Percentiles rank a stretch among this genome's conserved stretches.
Conservation (phyloP, 257 asterid genomes). For the Salvia hispanica region DNA sequence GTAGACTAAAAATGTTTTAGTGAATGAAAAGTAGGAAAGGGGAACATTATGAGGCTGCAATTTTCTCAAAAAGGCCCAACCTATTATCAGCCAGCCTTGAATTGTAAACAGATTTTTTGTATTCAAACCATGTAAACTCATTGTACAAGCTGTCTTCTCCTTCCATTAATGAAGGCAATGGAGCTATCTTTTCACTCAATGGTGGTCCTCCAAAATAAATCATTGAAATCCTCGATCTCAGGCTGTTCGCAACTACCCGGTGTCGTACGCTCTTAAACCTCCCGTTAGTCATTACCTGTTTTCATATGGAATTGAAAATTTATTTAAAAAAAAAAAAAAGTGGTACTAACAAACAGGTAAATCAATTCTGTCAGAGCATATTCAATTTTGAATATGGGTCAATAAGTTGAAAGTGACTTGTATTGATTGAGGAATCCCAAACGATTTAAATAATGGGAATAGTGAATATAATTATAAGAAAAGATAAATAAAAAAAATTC, state of each 20-base stretch:
- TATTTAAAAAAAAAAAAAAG: too few species aligned
- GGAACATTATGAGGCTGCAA: constrained; percentile 47
- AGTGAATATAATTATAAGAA: too few species aligned
- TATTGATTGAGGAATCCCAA: background rate
- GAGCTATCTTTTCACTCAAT: constrained; percentile 63
- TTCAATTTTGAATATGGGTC: background rate
- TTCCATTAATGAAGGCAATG: constrained; percentile 54
- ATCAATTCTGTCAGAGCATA: background rate
- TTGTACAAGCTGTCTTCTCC: constrained; percentile 66
- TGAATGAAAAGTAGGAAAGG: too few species aligned
- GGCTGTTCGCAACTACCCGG: constrained; percentile 53
- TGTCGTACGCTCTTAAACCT: constrained; percentile 60
- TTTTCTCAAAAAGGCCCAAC: constrained; percentile 58
- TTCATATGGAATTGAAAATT: background rate
- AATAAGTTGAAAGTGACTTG: constrained; percentile 2
- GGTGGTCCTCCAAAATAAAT: constrained; percentile 75
- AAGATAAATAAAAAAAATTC: background rate
- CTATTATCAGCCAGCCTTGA: constrained; percentile 61
- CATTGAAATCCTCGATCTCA: constrained; percentile 58
- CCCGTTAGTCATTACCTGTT: constrained; percentile 56
- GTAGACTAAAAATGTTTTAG: too few species aligned
- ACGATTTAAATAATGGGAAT: constrained; percentile 14
- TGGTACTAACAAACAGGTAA: background rate
- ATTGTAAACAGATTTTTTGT: constrained; percentile 52
- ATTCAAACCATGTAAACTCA: constrained; percentile 72